phyloP scores from a whole-genome alignment of 345 rosid species.

The Psidium guajava region DNA sequence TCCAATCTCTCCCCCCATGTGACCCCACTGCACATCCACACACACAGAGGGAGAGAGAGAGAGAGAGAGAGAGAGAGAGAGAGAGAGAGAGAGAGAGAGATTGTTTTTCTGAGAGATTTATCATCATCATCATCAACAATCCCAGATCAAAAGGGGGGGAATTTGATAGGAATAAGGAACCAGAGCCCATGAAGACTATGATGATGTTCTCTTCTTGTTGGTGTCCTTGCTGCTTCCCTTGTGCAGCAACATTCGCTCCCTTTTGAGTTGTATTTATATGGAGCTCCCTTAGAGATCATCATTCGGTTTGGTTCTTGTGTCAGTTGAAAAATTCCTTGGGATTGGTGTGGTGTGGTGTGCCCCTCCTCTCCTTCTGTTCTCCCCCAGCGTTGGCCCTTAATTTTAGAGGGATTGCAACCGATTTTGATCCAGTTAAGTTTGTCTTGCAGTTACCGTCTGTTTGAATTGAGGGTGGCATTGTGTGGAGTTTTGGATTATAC shows the following conservation, averaged over 20 bases:
- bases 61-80: neutral
- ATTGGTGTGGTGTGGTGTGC: neutral
- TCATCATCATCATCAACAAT: neutral
- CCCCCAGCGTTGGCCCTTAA: neutral
- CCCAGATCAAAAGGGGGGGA: neutral
- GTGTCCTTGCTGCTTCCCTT: neutral
- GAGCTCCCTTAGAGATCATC: neutral
- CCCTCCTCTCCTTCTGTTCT: neutral
- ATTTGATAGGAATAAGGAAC: neutral
- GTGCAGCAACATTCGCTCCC: neutral
- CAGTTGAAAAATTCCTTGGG: neutral
- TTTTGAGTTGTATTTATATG: neutral
- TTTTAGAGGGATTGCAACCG: neutral
- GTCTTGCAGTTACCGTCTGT: neutral
- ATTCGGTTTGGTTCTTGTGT: neutral
- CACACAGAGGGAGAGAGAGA: neutral
- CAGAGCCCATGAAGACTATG: neutral
- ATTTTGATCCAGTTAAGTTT: neutral
- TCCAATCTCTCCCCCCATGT: conserved; percentile 41
- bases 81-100: neutral
- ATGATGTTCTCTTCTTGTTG: neutral
- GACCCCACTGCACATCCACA: conserved; percentile 33
- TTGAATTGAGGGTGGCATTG: neutral
- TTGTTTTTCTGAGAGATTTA: neutral
- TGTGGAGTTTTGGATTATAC: neutral